These are phyloP conservation scores for Pseudogymnoascus sp. DNA, from an alignment of 2,329 filamentous ascomycete genomes.

Conservation along the genomic window DNA sequence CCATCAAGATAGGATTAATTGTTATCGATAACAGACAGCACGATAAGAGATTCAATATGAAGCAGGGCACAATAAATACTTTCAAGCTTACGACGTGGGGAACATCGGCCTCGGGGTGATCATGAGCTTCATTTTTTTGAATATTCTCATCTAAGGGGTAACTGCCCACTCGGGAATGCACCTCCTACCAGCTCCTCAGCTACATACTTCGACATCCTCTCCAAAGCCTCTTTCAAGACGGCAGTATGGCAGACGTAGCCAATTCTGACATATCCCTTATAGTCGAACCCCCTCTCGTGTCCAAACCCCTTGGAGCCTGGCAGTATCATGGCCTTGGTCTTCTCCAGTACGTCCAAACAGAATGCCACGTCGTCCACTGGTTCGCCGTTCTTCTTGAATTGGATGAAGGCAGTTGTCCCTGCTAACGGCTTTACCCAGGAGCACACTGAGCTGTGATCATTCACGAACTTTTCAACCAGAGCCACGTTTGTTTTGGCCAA, in stretches of 20 bases:
- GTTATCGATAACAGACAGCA: slow-evolving; percentile 9
- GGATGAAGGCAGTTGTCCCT: slow-evolving; percentile 74
- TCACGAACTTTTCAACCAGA: slow-evolving; percentile 61
- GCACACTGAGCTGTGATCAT: slow-evolving; percentile 56
- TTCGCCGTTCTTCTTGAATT: slow-evolving; percentile 54
- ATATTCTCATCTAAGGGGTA: slow-evolving; percentile 3
- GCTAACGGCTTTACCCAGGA: slow-evolving; percentile 70
- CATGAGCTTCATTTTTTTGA: not conserved
- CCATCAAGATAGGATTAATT: slow-evolving; percentile 4
- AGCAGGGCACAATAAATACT: not conserved
- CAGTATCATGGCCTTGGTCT: slow-evolving; percentile 66
- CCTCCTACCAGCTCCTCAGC: slow-evolving; percentile 16
- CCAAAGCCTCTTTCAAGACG: slow-evolving; percentile 60
- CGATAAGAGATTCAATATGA: not conserved
- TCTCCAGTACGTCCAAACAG: slow-evolving; percentile 60
- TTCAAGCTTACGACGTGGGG: not conserved
- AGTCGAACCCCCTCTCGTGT: slow-evolving; percentile 45
- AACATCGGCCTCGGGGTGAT: not conserved
- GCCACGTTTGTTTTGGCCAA: slow-evolving; percentile 63
- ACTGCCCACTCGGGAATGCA: not conserved
- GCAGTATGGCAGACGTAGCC: slow-evolving; percentile 69
- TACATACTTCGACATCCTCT: slow-evolving; percentile 31
- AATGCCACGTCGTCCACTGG: slow-evolving; percentile 66
- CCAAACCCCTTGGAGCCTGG: slow-evolving; percentile 73
- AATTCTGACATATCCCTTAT: slow-evolving; percentile 68